Percentiles rank a stretch among this genome's conserved stretches.
These are phyloP conservation scores for Zygosaccharomyces pseudorouxii DNA, from an alignment of 805 yeast genomes.

Conservation along the genomic window DNA sequence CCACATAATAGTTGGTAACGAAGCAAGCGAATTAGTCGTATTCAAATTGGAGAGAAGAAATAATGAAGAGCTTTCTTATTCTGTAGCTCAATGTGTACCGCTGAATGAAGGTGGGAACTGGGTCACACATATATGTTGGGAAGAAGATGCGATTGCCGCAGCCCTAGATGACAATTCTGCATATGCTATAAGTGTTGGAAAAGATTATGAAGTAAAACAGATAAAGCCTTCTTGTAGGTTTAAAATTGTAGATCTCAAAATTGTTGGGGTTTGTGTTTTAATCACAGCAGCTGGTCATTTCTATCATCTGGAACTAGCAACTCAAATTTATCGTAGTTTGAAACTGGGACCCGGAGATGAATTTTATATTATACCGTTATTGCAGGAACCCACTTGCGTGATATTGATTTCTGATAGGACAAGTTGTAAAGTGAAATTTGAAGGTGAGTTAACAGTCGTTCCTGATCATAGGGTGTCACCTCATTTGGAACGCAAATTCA, in stretches of 20 bases:
- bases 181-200: slow-evolving; percentile 7
- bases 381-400: slow-evolving; percentile 9
- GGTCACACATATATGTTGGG: slow-evolving; percentile 24
- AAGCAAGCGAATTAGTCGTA: slow-evolving; percentile 20
- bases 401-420: slow-evolving; percentile 21
- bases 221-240: slow-evolving; percentile 18
- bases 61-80: slow-evolving; percentile 2
- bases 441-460: slow-evolving; percentile 9
- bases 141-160: slow-evolving; percentile 11
- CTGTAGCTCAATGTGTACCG: neutral
- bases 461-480: slow-evolving; percentile 24
- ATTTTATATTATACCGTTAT: slow-evolving; percentile 22
- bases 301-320: slow-evolving; percentile 11
- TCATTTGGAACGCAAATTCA: slow-evolving; percentile 26
- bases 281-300: slow-evolving; percentile 18
- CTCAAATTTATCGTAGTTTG: slow-evolving; percentile 2
- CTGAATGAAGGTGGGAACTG: slow-evolving; percentile 13
- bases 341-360: slow-evolving; percentile 15
- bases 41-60: slow-evolving; percentile 7
- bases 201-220: neutral
- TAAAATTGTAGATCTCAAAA: slow-evolving; percentile 20
- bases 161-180: slow-evolving; percentile 26
- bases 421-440: slow-evolving; percentile 16
- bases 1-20: slow-evolving; percentile 26
- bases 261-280: slow-evolving; percentile 12